A percentile compares a stretch with the other conserved stretches of the same genome.
Evolutionary conservation across 768 basidiomycete genomes (phyloP).

Genomic region (Panaeolus papilionaceus): DNA sequence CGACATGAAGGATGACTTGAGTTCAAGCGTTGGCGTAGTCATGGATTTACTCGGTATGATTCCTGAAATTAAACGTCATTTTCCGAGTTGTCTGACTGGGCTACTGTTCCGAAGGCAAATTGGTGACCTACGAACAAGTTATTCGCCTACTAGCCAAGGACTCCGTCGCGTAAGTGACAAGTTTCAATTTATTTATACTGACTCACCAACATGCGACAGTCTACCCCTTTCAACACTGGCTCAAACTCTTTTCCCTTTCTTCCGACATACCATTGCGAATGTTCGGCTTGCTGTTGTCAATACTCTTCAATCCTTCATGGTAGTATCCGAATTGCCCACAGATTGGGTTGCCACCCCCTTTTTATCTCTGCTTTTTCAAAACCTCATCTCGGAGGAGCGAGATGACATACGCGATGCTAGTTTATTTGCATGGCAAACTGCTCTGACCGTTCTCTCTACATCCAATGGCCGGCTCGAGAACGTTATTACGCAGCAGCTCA

Average conservation of each 20-base stretch:
- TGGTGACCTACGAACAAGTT: constrained; percentile 80
- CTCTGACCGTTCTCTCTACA: constrained; percentile 59
- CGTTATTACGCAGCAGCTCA: constrained; percentile 60
- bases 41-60: constrained; percentile 93
- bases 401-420: constrained; percentile 81
- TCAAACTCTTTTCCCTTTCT: constrained; percentile 92
- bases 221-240: constrained; percentile 83
- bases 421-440: constrained; percentile 74
- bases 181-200: constrained; percentile 4
- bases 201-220: constrained; percentile 43
- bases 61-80: not conserved
- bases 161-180: constrained; percentile 67
- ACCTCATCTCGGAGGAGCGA: constrained; percentile 91
- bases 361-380: constrained; percentile 89
- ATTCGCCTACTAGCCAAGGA: constrained; percentile 77
- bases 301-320: constrained; percentile 87
- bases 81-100: not conserved
- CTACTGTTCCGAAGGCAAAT: constrained; percentile 59
- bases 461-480: constrained; percentile 55
- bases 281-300: constrained; percentile 94
- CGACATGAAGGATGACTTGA: constrained; percentile 95
- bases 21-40: constrained; percentile 94
- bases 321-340: constrained; percentile 70
- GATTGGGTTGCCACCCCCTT: constrained; percentile 85
- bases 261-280: constrained; percentile 93